Evolutionary conservation across 768 basidiomycete genomes (phyloP).

Genomic region (Leccinum longicurvipes): DNA sequence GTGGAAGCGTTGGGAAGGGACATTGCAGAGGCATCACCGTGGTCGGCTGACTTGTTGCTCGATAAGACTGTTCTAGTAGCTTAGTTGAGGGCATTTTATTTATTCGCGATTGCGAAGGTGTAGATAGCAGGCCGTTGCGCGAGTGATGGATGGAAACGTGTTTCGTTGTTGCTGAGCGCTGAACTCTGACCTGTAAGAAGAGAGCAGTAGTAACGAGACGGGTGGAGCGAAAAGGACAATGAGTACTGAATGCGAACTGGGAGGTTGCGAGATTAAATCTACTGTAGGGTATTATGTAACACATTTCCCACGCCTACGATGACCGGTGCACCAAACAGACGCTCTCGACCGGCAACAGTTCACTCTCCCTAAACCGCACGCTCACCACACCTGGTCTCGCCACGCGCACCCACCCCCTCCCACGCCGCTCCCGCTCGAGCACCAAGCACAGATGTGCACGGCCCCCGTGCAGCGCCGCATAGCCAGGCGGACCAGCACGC

Average conservation of each 20-base stretch:
- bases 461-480: conserved; percentile 18
- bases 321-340: conserved; percentile 22
- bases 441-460: conserved; percentile 21
- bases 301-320: too few species aligned
- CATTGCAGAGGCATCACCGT: background rate
- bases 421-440: conserved; percentile 20
- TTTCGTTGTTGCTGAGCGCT: too few species aligned
- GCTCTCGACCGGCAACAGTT: conserved; percentile 17
- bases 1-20: background rate
- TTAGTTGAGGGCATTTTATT: too few species aligned
- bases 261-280: too few species aligned
- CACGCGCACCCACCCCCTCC: conserved; percentile 21
- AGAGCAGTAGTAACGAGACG: background rate
- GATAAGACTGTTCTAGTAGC: background rate
- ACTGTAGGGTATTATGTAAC: too few species aligned
- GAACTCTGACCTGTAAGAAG: too few species aligned
- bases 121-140: too few species aligned
- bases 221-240: too few species aligned
- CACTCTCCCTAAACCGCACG: conserved; percentile 23
- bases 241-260: too few species aligned
- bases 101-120: too few species aligned
- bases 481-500: conserved; percentile 19
- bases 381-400: conserved; percentile 18
- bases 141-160: too few species aligned
- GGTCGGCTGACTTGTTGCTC: conserved; percentile 4